Conservation (phyloP, 2,329 filamentous ascomycete genomes). For the Claviceps sorghi region DNA sequence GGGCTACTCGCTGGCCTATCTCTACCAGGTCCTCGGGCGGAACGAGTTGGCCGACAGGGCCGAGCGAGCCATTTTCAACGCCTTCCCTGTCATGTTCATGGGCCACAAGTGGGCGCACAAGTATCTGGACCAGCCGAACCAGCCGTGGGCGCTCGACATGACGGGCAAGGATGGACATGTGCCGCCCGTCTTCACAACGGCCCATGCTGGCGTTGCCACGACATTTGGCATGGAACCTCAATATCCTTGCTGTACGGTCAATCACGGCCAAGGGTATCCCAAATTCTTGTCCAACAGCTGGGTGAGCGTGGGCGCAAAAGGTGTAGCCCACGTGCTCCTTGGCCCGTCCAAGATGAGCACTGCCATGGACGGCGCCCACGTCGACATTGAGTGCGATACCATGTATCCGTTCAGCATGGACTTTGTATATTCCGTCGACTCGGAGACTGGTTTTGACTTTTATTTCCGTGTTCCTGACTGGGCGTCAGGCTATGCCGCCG, state of each 20-base stretch:
- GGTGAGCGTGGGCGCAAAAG: constrained; percentile 25
- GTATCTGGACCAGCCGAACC: constrained; percentile 39
- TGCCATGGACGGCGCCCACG: constrained; percentile 16
- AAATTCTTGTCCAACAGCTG: constrained; percentile 37
- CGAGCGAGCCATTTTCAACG: constrained; percentile 39
- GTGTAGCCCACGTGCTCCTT: constrained; percentile 35
- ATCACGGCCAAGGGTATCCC: constrained; percentile 41
- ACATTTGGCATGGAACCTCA: constrained; percentile 36
- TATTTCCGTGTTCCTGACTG: constrained; percentile 17
- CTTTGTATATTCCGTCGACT: constrained; percentile 15
- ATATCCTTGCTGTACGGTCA: constrained; percentile 43
- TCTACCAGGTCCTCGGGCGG: constrained; percentile 19
- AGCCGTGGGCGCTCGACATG: constrained; percentile 29
- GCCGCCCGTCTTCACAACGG: constrained; percentile 29
- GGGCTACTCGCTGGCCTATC: constrained; percentile 18
- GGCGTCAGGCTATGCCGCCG: constrained; percentile 2
- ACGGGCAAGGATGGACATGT: constrained; percentile 18
- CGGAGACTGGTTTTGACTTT: constrained; percentile 13
- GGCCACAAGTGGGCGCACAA: constrained; percentile 41
- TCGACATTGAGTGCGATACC: constrained; percentile 31
- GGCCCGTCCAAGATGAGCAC: constrained; percentile 28
- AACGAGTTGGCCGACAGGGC: constrained; percentile 32
- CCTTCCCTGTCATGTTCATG: constrained; percentile 34
- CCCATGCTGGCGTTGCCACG: constrained; percentile 23
- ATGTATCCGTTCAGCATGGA: constrained; percentile 27